phyloP scores from a whole-genome alignment of 1,284 basidiomycete species.

The Stereum hirsutum region DNA sequence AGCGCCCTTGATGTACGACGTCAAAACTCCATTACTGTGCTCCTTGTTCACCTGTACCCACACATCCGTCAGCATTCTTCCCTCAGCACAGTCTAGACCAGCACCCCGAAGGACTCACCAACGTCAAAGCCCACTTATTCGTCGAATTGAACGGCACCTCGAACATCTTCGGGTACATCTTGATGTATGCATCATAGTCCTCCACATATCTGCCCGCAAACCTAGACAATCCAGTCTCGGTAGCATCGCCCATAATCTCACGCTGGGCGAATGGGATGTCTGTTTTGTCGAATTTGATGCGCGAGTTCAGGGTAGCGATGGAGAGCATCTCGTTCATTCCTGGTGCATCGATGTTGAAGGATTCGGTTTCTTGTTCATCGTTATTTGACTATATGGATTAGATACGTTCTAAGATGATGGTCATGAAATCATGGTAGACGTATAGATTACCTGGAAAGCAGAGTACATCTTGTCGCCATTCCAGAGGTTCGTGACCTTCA shows the following conservation, averaged over 20 bases:
- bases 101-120: constrained; percentile 30
- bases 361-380: constrained; percentile 40
- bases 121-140: constrained; percentile 64
- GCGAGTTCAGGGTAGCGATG: constrained; percentile 55
- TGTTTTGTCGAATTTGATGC: constrained; percentile 58
- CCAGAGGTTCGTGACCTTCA: constrained; percentile 53
- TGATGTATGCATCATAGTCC: constrained; percentile 45
- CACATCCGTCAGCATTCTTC: neutral
- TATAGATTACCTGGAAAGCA: constrained; percentile 40
- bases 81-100: too few species aligned
- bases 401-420: neutral
- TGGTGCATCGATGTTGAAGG: constrained; percentile 38
- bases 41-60: constrained; percentile 40
- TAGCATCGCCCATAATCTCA: constrained; percentile 58
- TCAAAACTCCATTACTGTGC: constrained; percentile 36
- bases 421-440: constrained; percentile 2
- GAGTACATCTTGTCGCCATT: constrained; percentile 49
- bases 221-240: constrained; percentile 57
- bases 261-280: constrained; percentile 58
- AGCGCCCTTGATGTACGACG: constrained; percentile 56
- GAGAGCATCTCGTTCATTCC: constrained; percentile 59
- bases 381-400: constrained; percentile 43
- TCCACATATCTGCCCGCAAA: constrained; percentile 48
- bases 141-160: constrained; percentile 67
- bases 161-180: constrained; percentile 46